phyloP scores from a whole-genome alignment of 108 stramenopile genomes.

The Skeletonema menzelii region DNA sequence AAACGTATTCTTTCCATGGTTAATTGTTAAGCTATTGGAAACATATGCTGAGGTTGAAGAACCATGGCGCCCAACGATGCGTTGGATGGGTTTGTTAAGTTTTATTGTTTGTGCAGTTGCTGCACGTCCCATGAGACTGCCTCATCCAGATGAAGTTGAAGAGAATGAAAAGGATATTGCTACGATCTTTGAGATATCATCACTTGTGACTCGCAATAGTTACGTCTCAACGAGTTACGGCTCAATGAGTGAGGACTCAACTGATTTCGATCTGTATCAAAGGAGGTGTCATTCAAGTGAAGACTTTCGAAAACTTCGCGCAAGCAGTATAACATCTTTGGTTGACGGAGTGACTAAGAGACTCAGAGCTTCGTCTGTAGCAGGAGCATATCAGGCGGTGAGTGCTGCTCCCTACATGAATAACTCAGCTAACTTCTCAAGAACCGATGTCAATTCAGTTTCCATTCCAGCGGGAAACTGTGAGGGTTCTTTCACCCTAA shows the following conservation, averaged over 20 bases:
- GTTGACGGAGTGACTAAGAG: not conserved
- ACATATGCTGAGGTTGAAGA: not conserved
- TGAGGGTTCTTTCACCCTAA: not conserved
- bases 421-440: not conserved
- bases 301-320: not conserved
- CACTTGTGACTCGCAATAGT: not conserved
- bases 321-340: not conserved
- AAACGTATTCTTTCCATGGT: conserved; percentile 15
- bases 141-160: conserved; percentile 9
- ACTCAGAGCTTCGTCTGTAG: not conserved
- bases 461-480: not conserved
- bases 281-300: not conserved
- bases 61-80: conserved; percentile 15
- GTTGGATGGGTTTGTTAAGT: not conserved
- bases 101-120: not conserved
- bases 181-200: not conserved
- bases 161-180: conserved; percentile 1
- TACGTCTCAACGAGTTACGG: not conserved
- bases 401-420: not conserved
- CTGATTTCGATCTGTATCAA: not conserved
- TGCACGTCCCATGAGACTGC: conserved; percentile 5
- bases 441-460: not conserved
- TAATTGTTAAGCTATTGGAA: not conserved
- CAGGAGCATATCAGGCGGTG: not conserved
- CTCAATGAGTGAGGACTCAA: not conserved